Percentiles rank a stretch among this genome's conserved stretches.
Conservation (phyloP, 1,284 basidiomycete genomes). For the Boletus smithii region DNA sequence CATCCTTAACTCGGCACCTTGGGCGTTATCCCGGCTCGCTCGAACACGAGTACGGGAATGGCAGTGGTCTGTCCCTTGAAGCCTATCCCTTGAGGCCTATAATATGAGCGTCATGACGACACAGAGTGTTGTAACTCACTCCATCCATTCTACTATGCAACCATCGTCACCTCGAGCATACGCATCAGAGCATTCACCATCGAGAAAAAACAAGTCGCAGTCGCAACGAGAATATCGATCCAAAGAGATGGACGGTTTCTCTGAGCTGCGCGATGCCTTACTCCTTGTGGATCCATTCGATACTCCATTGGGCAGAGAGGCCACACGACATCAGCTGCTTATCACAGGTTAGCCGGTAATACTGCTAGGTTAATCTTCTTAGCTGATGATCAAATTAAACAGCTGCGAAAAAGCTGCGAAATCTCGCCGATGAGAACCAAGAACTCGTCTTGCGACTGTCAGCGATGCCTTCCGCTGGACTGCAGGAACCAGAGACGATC, state of each 20-base stretch:
- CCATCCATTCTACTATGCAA: constrained; percentile 5
- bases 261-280: constrained; percentile 28
- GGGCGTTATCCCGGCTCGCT: neutral
- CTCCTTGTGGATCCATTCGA: constrained; percentile 28
- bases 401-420: constrained; percentile 26
- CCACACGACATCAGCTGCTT: constrained; percentile 32
- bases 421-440: constrained; percentile 27
- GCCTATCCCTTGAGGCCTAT: neutral
- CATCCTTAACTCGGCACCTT: neutral
- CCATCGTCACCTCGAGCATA: constrained; percentile 1
- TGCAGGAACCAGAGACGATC: neutral
- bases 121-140: constrained; percentile 1
- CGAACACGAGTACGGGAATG: neutral
- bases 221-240: constrained; percentile 32
- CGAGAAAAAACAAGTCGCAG: constrained; percentile 26
- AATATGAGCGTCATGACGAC: constrained; percentile 4
- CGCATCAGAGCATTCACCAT: constrained; percentile 2
- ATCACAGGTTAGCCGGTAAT: constrained; percentile 20
- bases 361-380: neutral
- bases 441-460: constrained; percentile 17
- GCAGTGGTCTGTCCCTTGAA: neutral
- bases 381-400: constrained; percentile 6
- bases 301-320: constrained; percentile 25
- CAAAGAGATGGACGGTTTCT: constrained; percentile 33
- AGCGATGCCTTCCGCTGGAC: constrained; percentile 3